Conservation (phyloP, 257 asterid species). For the Rauvolfia tetraphylla region DNA sequence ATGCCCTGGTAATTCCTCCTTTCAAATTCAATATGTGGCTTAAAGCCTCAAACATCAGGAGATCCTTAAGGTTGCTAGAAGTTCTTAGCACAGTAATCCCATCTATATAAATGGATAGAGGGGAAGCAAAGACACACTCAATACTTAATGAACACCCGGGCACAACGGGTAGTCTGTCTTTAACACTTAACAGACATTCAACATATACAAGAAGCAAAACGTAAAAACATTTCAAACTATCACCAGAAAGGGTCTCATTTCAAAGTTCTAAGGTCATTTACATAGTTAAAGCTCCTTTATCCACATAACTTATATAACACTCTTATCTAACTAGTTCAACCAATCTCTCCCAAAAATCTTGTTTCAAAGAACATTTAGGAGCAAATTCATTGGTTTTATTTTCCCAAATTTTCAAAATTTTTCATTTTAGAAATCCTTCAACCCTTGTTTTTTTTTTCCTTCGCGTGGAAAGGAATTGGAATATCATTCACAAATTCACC, state of each 20-base stretch:
- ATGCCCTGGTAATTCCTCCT: neutral
- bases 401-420: neutral
- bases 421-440: neutral
- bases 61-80: neutral
- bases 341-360: neutral
- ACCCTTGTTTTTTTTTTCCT: too few species aligned
- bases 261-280: neutral
- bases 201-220: too few species aligned
- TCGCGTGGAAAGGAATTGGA: too few species aligned
- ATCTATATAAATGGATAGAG: too few species aligned
- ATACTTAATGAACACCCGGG: too few species aligned
- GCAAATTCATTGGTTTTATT: neutral
- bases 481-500: too few species aligned
- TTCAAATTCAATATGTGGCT: neutral
- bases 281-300: neutral
- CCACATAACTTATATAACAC: neutral
- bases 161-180: neutral
- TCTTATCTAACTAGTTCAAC: neutral
- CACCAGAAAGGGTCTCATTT: neutral
- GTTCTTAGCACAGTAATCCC: neutral
- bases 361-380: neutral
- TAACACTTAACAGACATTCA: neutral
- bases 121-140: neutral
- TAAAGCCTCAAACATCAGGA: neutral
- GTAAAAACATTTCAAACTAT: too few species aligned